Conservation (phyloP, 2,329 filamentous ascomycete species). For the Fusarium compactum region DNA sequence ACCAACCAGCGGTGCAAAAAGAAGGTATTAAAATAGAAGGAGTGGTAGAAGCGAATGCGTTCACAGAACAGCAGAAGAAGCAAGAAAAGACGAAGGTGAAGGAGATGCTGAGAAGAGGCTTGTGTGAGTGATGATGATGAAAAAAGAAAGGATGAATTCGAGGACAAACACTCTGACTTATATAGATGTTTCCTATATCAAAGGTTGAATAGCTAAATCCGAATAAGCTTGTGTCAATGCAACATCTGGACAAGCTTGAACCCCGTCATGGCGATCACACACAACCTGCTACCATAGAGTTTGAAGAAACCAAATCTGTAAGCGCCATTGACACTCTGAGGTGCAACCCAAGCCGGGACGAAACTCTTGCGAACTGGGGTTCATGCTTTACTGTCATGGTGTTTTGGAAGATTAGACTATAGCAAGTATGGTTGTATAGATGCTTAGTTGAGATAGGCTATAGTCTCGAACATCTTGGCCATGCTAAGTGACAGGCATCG, state of each 20-base stretch:
- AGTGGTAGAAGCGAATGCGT: constrained; percentile 47
- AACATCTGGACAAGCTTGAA: constrained; percentile 9
- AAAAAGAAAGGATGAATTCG: constrained; percentile 20
- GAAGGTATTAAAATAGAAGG: constrained; percentile 32
- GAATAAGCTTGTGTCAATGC: constrained; percentile 35
- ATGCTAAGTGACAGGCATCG: constrained; percentile 20
- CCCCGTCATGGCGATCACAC: constrained; percentile 32
- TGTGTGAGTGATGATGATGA: constrained; percentile 29
- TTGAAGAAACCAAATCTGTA: constrained; percentile 15
- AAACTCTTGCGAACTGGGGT: constrained; percentile 8
- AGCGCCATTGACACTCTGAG: constrained; percentile 17
- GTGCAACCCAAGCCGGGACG: constrained; percentile 3
- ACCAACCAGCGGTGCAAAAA: constrained; percentile 43
- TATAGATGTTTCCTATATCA: constrained; percentile 34
- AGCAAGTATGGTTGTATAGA: not conserved
- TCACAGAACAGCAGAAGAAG: constrained; percentile 48
- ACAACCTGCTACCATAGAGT: constrained; percentile 24
- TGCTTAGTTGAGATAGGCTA: constrained; percentile 4
- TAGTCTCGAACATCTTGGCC: constrained; percentile 11
- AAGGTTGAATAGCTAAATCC: constrained; percentile 26
- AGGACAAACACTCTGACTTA: constrained; percentile 36
- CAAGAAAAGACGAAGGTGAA: constrained; percentile 23
- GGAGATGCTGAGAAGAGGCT: constrained; percentile 25
- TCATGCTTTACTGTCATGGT: constrained; percentile 7
- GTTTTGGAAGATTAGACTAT: constrained; percentile 8